Conservation (phyloP, 2,329 filamentous ascomycete species). For the Fusarium verticillioides region DNA sequence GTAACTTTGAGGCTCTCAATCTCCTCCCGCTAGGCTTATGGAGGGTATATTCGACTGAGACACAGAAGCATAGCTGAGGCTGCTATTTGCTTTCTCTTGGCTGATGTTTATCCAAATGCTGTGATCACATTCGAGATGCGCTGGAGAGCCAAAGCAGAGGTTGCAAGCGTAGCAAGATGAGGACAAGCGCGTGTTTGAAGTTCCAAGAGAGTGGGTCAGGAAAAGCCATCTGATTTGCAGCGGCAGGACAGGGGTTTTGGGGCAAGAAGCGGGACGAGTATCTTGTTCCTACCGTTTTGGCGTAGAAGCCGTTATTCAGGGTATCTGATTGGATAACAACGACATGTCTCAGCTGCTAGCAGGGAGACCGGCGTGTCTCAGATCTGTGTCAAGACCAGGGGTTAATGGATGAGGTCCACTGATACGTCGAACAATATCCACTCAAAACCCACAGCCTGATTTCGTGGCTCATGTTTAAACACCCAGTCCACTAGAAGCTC, state of each 20-base stretch:
- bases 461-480: conserved; percentile 16
- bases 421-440: conserved; percentile 13
- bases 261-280: conserved; percentile 38
- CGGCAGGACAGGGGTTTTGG: conserved; percentile 25
- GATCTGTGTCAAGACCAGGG: conserved; percentile 56
- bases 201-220: conserved; percentile 35
- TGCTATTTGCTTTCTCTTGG: conserved; percentile 16
- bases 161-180: conserved; percentile 28
- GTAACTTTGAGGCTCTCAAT: conserved; percentile 18
- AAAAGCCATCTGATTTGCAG: conserved; percentile 40
- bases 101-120: conserved; percentile 16
- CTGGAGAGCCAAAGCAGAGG: conserved; percentile 22
- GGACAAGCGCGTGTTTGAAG: conserved; percentile 45
- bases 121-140: conserved; percentile 12
- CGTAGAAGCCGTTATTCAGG: conserved; percentile 26
- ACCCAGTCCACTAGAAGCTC: conserved; percentile 17
- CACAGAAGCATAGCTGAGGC: conserved; percentile 3
- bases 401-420: conserved; percentile 6
- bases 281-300: conserved; percentile 40
- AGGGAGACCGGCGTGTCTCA: conserved; percentile 51
- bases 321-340: conserved; percentile 23
- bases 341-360: conserved; percentile 23
- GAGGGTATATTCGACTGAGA: conserved; percentile 34
- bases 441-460: conserved; percentile 17
- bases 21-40: conserved; percentile 14